phyloP scores from a whole-genome alignment of 164 flowering plant species.

The Piper betle region DNA sequence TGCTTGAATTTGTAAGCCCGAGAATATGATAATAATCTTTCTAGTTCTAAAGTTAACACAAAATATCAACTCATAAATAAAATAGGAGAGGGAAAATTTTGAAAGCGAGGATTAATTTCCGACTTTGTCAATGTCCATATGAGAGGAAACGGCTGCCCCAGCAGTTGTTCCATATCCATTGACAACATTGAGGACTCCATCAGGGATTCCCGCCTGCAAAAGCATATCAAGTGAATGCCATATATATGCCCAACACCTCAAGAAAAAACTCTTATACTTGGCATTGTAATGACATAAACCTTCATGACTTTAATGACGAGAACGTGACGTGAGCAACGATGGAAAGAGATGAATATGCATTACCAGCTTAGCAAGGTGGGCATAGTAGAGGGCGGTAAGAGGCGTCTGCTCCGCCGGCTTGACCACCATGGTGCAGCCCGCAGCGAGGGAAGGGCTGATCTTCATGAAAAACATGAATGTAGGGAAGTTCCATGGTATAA shows the following conservation, averaged over 20 bases:
- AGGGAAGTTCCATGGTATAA: slow-evolving; percentile 65
- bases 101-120: background rate
- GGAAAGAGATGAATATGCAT: background rate
- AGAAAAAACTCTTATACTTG: no score
- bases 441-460: no score
- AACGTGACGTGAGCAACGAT: no score
- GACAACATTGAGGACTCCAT: slow-evolving; percentile 79
- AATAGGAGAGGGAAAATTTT: background rate
- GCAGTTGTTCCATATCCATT: slow-evolving; percentile 63
- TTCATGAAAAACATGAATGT: slow-evolving; percentile 23
- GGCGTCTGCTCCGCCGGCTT: no score
- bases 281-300: no score
- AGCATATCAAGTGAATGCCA: background rate
- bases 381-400: slow-evolving; percentile 27
- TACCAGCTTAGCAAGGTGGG: slow-evolving; percentile 75
- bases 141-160: slow-evolving; percentile 71
- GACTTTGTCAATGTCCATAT: slow-evolving; percentile 84
- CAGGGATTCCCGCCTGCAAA: slow-evolving; percentile 76
- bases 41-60: no score
- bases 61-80: no score
- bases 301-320: no score
- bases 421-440: no score
- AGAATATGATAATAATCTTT: no score
- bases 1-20: no score
- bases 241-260: background rate